Percentiles rank a stretch among this genome's conserved stretches.
Conservation (phyloP, 1,284 basidiomycete species). For the Ustilago trichophora region DNA sequence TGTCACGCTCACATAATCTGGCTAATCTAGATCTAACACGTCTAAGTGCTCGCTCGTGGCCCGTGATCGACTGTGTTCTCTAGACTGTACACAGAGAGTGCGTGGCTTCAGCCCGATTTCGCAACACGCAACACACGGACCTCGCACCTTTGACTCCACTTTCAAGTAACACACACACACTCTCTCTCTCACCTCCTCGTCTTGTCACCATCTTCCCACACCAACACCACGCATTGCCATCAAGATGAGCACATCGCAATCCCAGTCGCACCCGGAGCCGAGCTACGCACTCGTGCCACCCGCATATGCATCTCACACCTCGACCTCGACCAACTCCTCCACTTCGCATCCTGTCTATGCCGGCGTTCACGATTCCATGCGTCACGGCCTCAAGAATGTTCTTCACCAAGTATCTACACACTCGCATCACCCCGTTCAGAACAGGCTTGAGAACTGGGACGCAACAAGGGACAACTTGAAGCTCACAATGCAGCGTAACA, state of each 20-base stretch:
- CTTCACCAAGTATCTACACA: constrained; percentile 47
- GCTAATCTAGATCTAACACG: constrained; percentile 2
- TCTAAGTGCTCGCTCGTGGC: background rate
- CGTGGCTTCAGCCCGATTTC: too few species aligned
- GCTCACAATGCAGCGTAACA: constrained; percentile 83
- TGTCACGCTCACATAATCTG: constrained; percentile 1
- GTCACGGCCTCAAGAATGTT: constrained; percentile 56
- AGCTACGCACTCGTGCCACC: constrained; percentile 52
- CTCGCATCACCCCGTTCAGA: constrained; percentile 58
- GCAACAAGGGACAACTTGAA: constrained; percentile 88
- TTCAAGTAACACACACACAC: background rate
- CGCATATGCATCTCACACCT: constrained; percentile 22
- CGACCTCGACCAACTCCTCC: constrained; percentile 26
- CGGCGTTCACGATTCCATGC: constrained; percentile 63
- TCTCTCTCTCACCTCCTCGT: background rate
- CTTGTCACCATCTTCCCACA: background rate
- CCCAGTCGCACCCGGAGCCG: constrained; percentile 27
- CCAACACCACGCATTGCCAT: background rate
- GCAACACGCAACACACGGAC: constrained; percentile 27
- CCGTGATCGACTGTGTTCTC: constrained; percentile 19
- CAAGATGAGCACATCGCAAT: constrained; percentile 26
- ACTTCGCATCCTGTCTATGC: constrained; percentile 59
- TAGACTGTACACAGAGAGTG: too few species aligned
- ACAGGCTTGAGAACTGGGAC: constrained; percentile 74
- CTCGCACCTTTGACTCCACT: constrained; percentile 2